These are phyloP conservation scores for Athelia psychrophila DNA, from an alignment of 1,284 basidiomycete species.

Conservation along the genomic window DNA sequence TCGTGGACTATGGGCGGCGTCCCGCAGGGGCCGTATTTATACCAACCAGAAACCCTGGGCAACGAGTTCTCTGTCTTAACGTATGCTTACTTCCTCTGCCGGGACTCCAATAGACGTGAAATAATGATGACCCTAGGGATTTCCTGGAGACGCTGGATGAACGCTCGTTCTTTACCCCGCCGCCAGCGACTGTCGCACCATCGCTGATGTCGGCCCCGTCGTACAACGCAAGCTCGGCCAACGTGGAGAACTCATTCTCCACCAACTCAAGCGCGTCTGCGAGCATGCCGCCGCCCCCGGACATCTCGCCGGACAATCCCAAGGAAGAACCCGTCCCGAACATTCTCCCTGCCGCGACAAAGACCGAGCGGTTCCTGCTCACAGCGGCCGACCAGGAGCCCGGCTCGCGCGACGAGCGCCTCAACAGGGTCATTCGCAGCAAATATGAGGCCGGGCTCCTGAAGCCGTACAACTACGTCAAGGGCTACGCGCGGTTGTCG, in stretches of 20 bases:
- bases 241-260: slow-evolving; percentile 12
- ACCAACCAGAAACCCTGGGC: slow-evolving; percentile 67
- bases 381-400: slow-evolving; percentile 95
- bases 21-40: slow-evolving; percentile 51
- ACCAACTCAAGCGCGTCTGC: slow-evolving; percentile 14
- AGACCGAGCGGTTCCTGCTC: slow-evolving; percentile 86
- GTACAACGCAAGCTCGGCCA: slow-evolving; percentile 17
- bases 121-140: slow-evolving; percentile 46
- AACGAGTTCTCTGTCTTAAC: slow-evolving; percentile 82
- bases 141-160: slow-evolving; percentile 80
- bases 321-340: slow-evolving; percentile 23
- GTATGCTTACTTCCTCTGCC: slow-evolving; percentile 40
- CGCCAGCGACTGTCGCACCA: slow-evolving; percentile 44
- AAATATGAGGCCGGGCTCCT: slow-evolving; percentile 96
- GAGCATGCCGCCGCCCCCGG: slow-evolving; percentile 9
- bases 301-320: slow-evolving; percentile 12
- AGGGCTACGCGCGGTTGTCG: slow-evolving; percentile 86
- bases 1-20: slow-evolving; percentile 50
- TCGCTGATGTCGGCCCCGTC: slow-evolving; percentile 47
- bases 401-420: slow-evolving; percentile 86
- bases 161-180: slow-evolving; percentile 61
- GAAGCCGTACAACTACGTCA: slow-evolving; percentile 96
- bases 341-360: slow-evolving; percentile 66
- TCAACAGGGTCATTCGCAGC: slow-evolving; percentile 91
- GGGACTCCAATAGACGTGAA: slow-evolving; percentile 5